Percentiles rank a stretch among this genome's conserved stretches.
Conservation (phyloP, 495 filamentous ascomycete species). For the Lasiosphaeria miniovina region DNA sequence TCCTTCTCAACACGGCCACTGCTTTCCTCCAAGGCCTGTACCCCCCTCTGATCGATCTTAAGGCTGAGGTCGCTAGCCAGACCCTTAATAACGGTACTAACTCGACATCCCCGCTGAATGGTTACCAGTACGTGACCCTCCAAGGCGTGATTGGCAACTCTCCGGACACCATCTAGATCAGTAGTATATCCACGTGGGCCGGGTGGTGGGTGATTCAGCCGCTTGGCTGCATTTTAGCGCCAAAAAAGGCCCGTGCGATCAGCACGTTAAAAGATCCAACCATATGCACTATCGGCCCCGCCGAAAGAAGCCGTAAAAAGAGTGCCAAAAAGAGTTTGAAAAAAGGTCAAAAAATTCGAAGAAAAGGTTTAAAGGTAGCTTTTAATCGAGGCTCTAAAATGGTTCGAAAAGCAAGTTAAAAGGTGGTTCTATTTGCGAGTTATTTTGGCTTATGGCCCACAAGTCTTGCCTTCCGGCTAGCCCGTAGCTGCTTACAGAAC, state of each 20-base stretch:
- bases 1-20: constrained; percentile 24
- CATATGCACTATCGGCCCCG: neutral
- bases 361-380: neutral
- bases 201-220: too few species aligned
- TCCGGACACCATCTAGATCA: constrained; percentile 23
- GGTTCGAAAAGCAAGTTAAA: neutral
- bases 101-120: constrained; percentile 13
- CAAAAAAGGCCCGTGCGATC: too few species aligned
- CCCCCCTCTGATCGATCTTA: constrained; percentile 17
- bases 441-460: neutral
- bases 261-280: too few species aligned
- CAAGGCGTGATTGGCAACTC: constrained; percentile 19
- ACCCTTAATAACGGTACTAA: constrained; percentile 22
- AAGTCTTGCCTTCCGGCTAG: neutral
- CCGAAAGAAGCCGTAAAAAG: neutral
- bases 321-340: neutral
- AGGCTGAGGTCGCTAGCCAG: constrained; percentile 3
- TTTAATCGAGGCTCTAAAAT: neutral
- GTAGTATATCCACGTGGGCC: too few species aligned
- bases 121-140: constrained; percentile 26
- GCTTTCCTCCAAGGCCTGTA: constrained; percentile 26
- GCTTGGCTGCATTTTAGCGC: too few species aligned
- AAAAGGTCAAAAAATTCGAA: neutral
- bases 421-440: neutral
- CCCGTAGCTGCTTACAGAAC: neutral